Evolutionary conservation across 2,329 filamentous ascomycete genomes (phyloP), one percentile per base, ranked within the genome.

Genomic region (Alternaria alternata): DNA sequence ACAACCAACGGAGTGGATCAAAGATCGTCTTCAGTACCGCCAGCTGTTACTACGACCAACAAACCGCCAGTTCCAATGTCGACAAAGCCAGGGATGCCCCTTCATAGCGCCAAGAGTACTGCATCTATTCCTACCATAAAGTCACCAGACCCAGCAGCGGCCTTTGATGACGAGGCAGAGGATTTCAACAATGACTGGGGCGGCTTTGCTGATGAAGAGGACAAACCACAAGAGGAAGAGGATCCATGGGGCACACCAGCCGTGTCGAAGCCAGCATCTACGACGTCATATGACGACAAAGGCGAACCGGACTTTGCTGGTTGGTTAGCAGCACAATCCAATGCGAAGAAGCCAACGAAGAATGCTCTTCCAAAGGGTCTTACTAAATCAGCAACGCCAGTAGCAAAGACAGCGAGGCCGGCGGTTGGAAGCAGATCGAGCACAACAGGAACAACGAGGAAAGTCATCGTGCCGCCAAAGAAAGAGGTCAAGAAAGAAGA

Each of bases 231-330:
- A 77, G 83, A 85, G 55, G 83, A 87, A 59, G 84, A 82, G 18
- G 82, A 85, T 38, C 82, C 85, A 20, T 82, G 82, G 70, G 82
- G 83, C 22, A 75, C 79, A 34, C 85, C 83, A 79, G 76, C 59
- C 57, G 71, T 75, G 72, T 75, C 78, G 32, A 64, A 69, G 12
- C 58, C 69, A 11, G 53, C 76, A 7, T 71, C 82, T 55, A 74
- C 30, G 80, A 85, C 73, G 7, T 85, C 89, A 0, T 94, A 91
- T 65, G 92, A 94, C 60, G 93, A 97, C 68, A 89, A 91, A 26
- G 89, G 90, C 3, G 94, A 99, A 77, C 94, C 94, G 0, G 95
- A 98, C 77, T 98, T 99, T 78, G 94, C 93, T 5, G 94, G 93
- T 5, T 98, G 95, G 94, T 80, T 98, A 22, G 93, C 92, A 12